These are phyloP conservation scores for Penicillium glabrum DNA, from an alignment of 2,329 filamentous ascomycete species.

Conservation along the genomic window DNA sequence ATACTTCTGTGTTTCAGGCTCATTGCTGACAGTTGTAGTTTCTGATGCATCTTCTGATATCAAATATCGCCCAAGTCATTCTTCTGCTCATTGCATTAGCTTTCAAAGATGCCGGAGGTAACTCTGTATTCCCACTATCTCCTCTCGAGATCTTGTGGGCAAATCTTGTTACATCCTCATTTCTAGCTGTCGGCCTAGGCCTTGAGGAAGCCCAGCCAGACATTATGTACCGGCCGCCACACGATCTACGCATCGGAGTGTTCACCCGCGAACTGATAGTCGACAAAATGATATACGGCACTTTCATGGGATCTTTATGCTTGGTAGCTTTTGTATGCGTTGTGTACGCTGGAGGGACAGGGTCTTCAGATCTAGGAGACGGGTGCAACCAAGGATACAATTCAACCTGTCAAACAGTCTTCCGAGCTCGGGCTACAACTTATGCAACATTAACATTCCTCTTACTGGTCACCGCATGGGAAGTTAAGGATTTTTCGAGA, in stretches of 20 bases:
- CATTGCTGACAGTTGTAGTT: conserved; percentile 51
- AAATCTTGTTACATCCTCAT: conserved; percentile 84
- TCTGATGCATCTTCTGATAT: conserved; percentile 72
- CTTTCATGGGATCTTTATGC: conserved; percentile 49
- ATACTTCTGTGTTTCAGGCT: background rate
- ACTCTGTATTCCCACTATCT: conserved; percentile 81
- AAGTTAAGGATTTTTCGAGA: conserved; percentile 72
- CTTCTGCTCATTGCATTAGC: conserved; percentile 76
- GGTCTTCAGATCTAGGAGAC: conserved; percentile 51
- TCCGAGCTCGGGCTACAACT: conserved; percentile 70
- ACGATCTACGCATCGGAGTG: conserved; percentile 51
- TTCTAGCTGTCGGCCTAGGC: conserved; percentile 82
- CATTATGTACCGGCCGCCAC: conserved; percentile 78
- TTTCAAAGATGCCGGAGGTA: conserved; percentile 69
- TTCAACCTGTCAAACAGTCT: conserved; percentile 53
- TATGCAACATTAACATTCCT: conserved; percentile 75
- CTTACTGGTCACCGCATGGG: conserved; percentile 74
- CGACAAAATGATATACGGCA: conserved; percentile 44
- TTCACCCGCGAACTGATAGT: conserved; percentile 43
- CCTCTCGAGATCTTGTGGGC: conserved; percentile 89
- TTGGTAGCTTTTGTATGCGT: conserved; percentile 41
- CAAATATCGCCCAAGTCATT: conserved; percentile 82
- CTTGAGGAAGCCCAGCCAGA: conserved; percentile 73
- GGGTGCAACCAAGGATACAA: conserved; percentile 56
- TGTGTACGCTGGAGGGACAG: conserved; percentile 37